Conservation (phyloP, 768 basidiomycete species). For the Hericium alpestre region DNA sequence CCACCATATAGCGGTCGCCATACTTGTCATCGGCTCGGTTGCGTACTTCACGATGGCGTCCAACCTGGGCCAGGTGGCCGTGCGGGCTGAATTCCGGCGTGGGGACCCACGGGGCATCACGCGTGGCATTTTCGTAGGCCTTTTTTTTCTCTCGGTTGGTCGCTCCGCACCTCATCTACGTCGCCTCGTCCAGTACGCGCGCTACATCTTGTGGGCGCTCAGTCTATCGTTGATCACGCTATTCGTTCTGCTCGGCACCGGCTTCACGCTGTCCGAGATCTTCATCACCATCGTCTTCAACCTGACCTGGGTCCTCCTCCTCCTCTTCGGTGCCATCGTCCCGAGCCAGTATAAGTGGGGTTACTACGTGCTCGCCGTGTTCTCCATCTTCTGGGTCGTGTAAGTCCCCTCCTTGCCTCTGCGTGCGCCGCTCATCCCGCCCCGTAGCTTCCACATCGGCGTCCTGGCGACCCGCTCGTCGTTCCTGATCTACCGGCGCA, state of each 20-base stretch:
- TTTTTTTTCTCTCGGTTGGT: background rate
- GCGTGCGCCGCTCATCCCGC: constrained; percentile 7
- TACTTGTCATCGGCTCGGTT: constrained; percentile 37
- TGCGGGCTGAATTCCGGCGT: constrained; percentile 31
- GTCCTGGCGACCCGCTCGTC: constrained; percentile 14
- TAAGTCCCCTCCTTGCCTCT: constrained; percentile 19
- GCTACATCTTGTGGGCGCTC: constrained; percentile 41
- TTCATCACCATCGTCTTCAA: constrained; percentile 31
- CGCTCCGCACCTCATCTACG: background rate
- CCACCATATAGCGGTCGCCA: constrained; percentile 37
- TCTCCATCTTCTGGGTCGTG: constrained; percentile 34
- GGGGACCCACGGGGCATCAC: constrained; percentile 15
- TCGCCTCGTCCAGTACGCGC: constrained; percentile 23
- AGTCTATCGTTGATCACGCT: constrained; percentile 37
- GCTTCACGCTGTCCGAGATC: constrained; percentile 33
- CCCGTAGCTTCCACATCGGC: constrained; percentile 22
- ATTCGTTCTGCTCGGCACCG: constrained; percentile 31
- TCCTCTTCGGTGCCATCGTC: constrained; percentile 36
- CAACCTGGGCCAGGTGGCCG: constrained; percentile 37
- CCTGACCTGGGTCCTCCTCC: constrained; percentile 28
- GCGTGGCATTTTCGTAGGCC: constrained; percentile 32
- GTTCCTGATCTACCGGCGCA: constrained; percentile 17
- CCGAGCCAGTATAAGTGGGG: constrained; percentile 36
- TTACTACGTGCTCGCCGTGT: constrained; percentile 32
- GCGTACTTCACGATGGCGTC: constrained; percentile 50